Evolutionary conservation across 2,329 filamentous ascomycete species (phyloP), one percentile per base, ranked within the genome.

Genomic region (Fusarium longipes): DNA sequence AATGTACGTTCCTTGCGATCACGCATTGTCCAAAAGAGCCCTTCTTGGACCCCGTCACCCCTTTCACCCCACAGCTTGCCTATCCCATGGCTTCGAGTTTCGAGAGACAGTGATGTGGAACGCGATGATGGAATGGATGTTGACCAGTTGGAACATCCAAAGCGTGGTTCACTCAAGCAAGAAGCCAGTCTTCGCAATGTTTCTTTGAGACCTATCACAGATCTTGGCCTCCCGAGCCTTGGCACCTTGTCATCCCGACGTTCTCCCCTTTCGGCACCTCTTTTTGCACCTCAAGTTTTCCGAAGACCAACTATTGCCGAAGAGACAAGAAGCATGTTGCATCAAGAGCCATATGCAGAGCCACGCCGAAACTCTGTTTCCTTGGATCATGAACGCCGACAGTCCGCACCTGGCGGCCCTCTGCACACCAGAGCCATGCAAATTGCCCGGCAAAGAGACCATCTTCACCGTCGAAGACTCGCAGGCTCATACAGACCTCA

Each of bases 381-480:
- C 9, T 47, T 27, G 15, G 30, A 36, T 17, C 51, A 51, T 56
- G 63, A 61, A 25, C 68, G 71, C 33, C 64, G 71, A 42, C 61
- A 66, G 22, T 73, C 71, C 29, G 70, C 64, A 15, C 71, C 71
- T 7, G 22, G 49, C 9, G 53, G 61, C 4, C 50, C 35, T 35
- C 33, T 57, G 17, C 62, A 71, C 7, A 43, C 56, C 24, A 69
- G 69, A 51, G 59, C 64, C 35, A 51, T 72, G 35, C 70, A 73
- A n/a, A 61, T 75, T 29, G 68, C 67, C 35, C 65, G 57, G 25
- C 71, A 70, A 15, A 68, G 72, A 30, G 71, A 73, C 24, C 32
- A 63, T 2, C 67, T 75, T 20, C 68, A 71, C 51, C 59, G 54
- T 15, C 52, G 57, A 27, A 70, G 72, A n/a, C 39, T 62, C 33